Evolutionary conservation across 495 filamentous ascomycete genomes (phyloP), one percentile per base, ranked within the genome.

Genomic region (Immersiella caudata): DNA sequence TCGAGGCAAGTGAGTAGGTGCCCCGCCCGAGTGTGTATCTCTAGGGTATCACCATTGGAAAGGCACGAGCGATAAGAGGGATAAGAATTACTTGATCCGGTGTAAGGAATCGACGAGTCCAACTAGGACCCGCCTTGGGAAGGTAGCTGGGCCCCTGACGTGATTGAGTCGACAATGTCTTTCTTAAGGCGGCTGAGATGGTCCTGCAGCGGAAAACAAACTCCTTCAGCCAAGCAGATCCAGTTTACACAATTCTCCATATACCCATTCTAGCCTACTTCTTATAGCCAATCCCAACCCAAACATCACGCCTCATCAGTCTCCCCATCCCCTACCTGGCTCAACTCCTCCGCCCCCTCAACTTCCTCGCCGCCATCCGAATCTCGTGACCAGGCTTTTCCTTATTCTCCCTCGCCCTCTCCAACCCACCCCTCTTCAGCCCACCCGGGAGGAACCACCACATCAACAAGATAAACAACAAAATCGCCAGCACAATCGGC

Each of bases 401-500:
- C 0, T 40, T 16, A 20, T 69, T 73, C 51, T 79, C 76, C 57
- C 75, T 65, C 6, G 76, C 76, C 46, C 69, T 65, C 69, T 79
- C 76, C 51, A 79, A 64, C 24, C 76, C 76, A 6, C 76, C 76
- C 51, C 40, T 62, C 35, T 70, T 61, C 54, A 78, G 8, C 2
- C 76, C 76, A 0, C 76, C 76, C 2, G 76, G 76, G 27, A 78
- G 29, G 1, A 69, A 46, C 66, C 58, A 71, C 88, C 89, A 91
- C 54, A 88, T 74, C 8, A 85, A 51, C 26, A 88, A 71, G 36
- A 90, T 86, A 22, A 83, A 80, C 5, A 78, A 86, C 22, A 93
- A 79, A 56, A 94, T 74, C 24, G 85, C 90, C 75, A 95, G 79
- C 62, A 89, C 84, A 69, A 94, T 86, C 16, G 92, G 92, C 79